Percentiles rank a stretch among this genome's conserved stretches.
These are phyloP conservation scores for Paecilomyces fulvus DNA, from an alignment of 2,329 filamentous ascomycete species.

Conservation along the genomic window DNA sequence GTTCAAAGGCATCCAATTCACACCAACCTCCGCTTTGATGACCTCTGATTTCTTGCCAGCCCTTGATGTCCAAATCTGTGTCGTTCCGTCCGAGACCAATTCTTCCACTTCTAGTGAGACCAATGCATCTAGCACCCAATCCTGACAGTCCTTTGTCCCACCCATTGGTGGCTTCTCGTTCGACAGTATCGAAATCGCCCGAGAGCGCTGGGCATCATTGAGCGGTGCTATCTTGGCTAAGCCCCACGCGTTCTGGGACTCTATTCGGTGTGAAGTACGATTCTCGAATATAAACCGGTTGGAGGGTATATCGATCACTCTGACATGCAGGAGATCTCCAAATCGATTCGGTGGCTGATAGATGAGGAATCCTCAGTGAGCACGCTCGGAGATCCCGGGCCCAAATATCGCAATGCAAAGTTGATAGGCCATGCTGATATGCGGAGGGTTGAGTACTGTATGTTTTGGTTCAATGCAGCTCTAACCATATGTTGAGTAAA, in stretches of 20 bases:
- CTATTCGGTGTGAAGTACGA: too few species aligned
- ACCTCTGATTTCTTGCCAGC: not conserved
- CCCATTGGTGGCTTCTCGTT: not conserved
- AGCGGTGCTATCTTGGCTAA: not conserved
- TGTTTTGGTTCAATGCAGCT: too few species aligned
- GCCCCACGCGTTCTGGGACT: not conserved
- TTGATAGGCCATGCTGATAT: too few species aligned
- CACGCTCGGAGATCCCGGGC: too few species aligned
- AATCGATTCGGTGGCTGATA: conserved; percentile 8
- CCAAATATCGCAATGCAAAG: too few species aligned
- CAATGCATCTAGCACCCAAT: not conserved
- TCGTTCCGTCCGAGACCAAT: not conserved
- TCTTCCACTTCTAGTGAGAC: not conserved
- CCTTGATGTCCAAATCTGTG: not conserved
- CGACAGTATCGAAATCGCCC: not conserved
- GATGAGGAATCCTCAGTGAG: too few species aligned
- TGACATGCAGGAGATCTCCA: conserved; percentile 14
- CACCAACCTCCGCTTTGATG: not conserved
- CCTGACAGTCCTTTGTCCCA: not conserved
- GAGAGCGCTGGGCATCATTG: not conserved
- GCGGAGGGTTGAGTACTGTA: too few species aligned
- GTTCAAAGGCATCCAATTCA: not conserved
- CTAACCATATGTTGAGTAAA: too few species aligned
- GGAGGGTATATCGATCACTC: conserved; percentile 14
- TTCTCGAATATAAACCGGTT: conserved; percentile 5